A percentile compares a stretch with the other conserved stretches of the same genome.
These are phyloP conservation scores for Penicillium arizonense DNA, from an alignment of 495 filamentous ascomycete genomes.

Conservation along the genomic window DNA sequence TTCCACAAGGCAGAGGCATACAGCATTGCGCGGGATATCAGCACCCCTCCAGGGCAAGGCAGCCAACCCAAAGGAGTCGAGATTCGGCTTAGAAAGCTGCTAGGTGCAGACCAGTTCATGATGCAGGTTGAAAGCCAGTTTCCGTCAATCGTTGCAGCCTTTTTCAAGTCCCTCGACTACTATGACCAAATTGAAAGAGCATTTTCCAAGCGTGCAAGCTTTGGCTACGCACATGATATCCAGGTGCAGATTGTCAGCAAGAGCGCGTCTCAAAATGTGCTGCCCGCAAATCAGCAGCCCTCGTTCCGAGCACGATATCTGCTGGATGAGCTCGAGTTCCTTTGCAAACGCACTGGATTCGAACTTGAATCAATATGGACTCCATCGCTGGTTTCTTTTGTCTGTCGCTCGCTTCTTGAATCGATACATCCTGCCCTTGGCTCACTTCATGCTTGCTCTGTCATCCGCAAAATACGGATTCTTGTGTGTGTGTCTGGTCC, in stretches of 20 bases:
- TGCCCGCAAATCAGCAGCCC: constrained; percentile 80
- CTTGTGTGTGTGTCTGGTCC: constrained; percentile 74
- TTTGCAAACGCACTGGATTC: constrained; percentile 68
- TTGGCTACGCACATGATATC: constrained; percentile 56
- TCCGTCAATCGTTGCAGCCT: constrained; percentile 66
- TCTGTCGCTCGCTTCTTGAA: constrained; percentile 75
- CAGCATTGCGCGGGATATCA: constrained; percentile 75
- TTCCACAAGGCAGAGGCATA: constrained; percentile 86
- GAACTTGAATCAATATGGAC: constrained; percentile 72
- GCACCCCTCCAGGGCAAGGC: constrained; percentile 51
- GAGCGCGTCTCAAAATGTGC: constrained; percentile 53
- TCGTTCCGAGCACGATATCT: constrained; percentile 78
- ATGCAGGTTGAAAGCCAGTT: constrained; percentile 65
- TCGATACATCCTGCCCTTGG: constrained; percentile 85
- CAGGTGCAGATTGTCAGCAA: constrained; percentile 65
- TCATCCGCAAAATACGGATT: constrained; percentile 82
- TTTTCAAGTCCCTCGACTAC: constrained; percentile 68
- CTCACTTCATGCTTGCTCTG: constrained; percentile 78
- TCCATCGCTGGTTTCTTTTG: constrained; percentile 66
- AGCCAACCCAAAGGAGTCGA: constrained; percentile 62
- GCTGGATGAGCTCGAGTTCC: constrained; percentile 65
- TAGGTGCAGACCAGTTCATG: constrained; percentile 65
- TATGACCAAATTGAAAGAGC: constrained; percentile 75
- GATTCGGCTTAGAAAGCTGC: constrained; percentile 59
- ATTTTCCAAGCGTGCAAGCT: constrained; percentile 61